Evolutionary conservation across 2,329 filamentous ascomycete species (phyloP).

Genomic region (Colletotrichum chrysophilum): DNA sequence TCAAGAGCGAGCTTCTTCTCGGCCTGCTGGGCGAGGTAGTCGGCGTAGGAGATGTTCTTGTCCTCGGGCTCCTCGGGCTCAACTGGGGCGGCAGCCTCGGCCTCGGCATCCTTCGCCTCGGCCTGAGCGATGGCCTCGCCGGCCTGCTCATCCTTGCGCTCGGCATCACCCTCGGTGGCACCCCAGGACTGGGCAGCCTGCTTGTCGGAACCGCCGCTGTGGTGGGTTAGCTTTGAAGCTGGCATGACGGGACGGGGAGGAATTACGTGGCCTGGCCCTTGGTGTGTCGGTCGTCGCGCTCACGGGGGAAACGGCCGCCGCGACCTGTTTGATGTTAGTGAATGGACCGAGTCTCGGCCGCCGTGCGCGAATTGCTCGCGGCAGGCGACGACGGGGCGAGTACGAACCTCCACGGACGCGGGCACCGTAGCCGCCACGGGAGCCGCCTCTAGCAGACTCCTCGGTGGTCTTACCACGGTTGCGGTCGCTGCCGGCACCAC

Average conservation of each 20-base stretch:
- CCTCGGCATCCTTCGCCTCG: slow-evolving; percentile 76
- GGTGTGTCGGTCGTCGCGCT: slow-evolving; percentile 62
- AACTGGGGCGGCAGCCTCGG: slow-evolving; percentile 58
- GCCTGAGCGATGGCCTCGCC: slow-evolving; percentile 87
- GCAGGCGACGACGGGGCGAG: background rate
- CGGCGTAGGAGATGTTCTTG: slow-evolving; percentile 87
- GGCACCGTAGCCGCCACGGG: slow-evolving; percentile 65
- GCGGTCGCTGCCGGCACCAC: slow-evolving; percentile 77
- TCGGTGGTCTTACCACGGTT: slow-evolving; percentile 84
- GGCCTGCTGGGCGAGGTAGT: slow-evolving; percentile 78
- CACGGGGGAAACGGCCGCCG: slow-evolving; percentile 57
- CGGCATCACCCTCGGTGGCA: slow-evolving; percentile 78
- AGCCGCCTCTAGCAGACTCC: slow-evolving; percentile 61
- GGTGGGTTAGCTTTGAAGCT: slow-evolving; percentile 24
- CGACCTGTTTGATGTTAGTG: slow-evolving; percentile 45
- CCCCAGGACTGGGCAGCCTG: slow-evolving; percentile 92
- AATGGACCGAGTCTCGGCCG: background rate
- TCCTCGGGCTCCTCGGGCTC: slow-evolving; percentile 73
- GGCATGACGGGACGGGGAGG: background rate
- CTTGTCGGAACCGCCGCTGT: slow-evolving; percentile 77
- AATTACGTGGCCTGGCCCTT: slow-evolving; percentile 51
- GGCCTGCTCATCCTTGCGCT: slow-evolving; percentile 90
- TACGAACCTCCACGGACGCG: slow-evolving; percentile 64
- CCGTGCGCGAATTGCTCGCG: background rate
- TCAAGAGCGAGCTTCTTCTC: slow-evolving; percentile 79